Percentiles rank a stretch among this genome's conserved stretches.
Evolutionary conservation across 495 filamentous ascomycete genomes (phyloP).

Genomic region (Aspergillus heteromorphus): DNA sequence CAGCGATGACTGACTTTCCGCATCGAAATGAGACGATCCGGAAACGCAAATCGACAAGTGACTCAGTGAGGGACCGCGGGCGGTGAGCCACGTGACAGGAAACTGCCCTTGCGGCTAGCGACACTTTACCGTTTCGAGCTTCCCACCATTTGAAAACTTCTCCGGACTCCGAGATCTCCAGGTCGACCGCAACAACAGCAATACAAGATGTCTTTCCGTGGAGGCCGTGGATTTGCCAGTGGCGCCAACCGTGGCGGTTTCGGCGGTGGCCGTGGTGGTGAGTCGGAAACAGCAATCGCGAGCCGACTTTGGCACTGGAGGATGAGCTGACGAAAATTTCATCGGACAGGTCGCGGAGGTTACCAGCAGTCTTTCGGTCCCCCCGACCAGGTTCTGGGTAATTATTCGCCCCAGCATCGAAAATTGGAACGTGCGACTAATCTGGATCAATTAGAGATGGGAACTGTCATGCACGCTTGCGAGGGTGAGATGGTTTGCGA

Average conservation of each 20-base stretch:
- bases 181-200: slow-evolving; percentile 23
- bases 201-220: slow-evolving; percentile 51
- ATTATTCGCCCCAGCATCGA: slow-evolving; percentile 9
- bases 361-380: slow-evolving; percentile 61
- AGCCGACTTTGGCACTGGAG: slow-evolving; percentile 1
- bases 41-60: slow-evolving; percentile 11
- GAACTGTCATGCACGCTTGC: slow-evolving; percentile 83
- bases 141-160: slow-evolving; percentile 50
- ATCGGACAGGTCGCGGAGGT: slow-evolving; percentile 52
- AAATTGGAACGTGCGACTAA: slow-evolving; percentile 14
- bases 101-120: slow-evolving; percentile 42
- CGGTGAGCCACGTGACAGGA: slow-evolving; percentile 39
- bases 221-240: slow-evolving; percentile 37
- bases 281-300: slow-evolving; percentile 8
- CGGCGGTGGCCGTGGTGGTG: slow-evolving; percentile 43
- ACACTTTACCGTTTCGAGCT: slow-evolving; percentile 45
- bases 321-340: slow-evolving; percentile 39
- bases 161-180: slow-evolving; percentile 24
- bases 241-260: slow-evolving; percentile 48
- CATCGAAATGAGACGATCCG: slow-evolving; percentile 4
- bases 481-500: slow-evolving; percentile 97
- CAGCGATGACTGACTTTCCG: slow-evolving; percentile 19
- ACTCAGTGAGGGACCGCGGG: slow-evolving; percentile 24
- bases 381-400: slow-evolving; percentile 62
- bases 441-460: slow-evolving; percentile 62